Base-by-base conservation (phyloP, 345 rosid genomes). In the Acer yangbiense region DNA sequence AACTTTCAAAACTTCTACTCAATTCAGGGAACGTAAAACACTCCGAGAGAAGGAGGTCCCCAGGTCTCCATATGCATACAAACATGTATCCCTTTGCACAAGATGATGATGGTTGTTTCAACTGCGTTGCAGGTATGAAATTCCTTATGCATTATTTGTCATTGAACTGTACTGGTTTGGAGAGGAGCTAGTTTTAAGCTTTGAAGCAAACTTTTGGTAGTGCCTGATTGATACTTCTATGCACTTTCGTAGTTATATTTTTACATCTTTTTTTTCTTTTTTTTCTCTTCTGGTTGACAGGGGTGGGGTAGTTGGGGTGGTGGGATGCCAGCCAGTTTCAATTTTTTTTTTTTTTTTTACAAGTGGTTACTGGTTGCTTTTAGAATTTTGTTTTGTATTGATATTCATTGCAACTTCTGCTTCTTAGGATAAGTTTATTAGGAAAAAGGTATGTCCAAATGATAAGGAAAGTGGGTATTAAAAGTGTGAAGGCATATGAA, bases 81-180 rank as follows among this genome's bases (percentile, higher is more conserved):
- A 88, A 83, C 62, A 71, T 84, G 82, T 86, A 81, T 83, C 82
- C 92, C 57, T 88, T 87, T 80, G 64, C 84, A 65, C 89, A 87
- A 76, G 92, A 83, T 44, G 79, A 86, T 65, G 87, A 80, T 78
- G 85, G 85, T 65, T 88, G 89, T 81, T 89, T 85, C 81, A 85
- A 89, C 82, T 89, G 82, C 73, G 65, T 84, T 80, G 76, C 92
- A 79, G 95, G 95, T 89, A 32, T 76, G 81, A 16, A 55, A 65
- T 25, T 52, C 48, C 48, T 35, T 35, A 6, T 72, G 3, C 58
- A 3, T 67, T 73, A 9, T 60, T 73, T 69, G 52, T 73, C n/a
- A 63, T 21, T 71, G 61, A 74, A 54, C 55, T 54, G 48, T 25
- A 5, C 41, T 65, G 17, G 65, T 67, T 68, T 76, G 52, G 50